Evolutionary conservation across 345 rosid genomes (phyloP).

Genomic region (Salix viminalis): DNA sequence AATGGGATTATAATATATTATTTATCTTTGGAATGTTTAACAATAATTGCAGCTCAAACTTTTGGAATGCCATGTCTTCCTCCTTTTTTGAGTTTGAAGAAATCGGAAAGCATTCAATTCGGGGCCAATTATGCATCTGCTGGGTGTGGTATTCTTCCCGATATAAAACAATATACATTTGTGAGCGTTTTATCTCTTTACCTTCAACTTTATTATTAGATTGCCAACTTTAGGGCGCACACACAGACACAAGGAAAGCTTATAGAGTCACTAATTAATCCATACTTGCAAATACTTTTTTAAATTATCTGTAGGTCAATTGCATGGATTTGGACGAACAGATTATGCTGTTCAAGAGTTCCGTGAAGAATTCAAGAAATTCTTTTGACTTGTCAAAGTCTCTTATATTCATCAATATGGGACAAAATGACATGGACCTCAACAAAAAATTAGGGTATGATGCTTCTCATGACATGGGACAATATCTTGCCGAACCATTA

Average conservation of each 20-base stretch:
- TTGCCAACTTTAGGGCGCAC: neutral
- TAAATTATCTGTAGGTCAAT: neutral
- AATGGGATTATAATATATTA: no score
- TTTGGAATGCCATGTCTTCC: neutral
- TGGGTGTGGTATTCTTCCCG: neutral
- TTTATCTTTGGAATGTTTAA: neutral
- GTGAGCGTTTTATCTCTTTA: neutral
- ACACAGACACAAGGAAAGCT: neutral
- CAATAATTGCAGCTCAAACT: neutral
- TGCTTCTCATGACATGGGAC: neutral
- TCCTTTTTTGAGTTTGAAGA: neutral
- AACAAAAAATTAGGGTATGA: neutral
- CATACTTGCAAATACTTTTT: neutral
- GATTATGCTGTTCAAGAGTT: neutral
- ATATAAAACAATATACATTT: no score
- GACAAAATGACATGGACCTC: neutral
- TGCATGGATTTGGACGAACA: neutral
- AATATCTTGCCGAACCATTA: neutral
- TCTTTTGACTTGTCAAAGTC: neutral
- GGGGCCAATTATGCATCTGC: neutral
- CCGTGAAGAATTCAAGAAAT: neutral
- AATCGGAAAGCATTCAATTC: neutral
- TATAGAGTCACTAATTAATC: neutral
- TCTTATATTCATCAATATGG: neutral
- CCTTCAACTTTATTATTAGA: neutral